Conservation (phyloP, 768 basidiomycete species). For the Boletus vinaceobasis region DNA sequence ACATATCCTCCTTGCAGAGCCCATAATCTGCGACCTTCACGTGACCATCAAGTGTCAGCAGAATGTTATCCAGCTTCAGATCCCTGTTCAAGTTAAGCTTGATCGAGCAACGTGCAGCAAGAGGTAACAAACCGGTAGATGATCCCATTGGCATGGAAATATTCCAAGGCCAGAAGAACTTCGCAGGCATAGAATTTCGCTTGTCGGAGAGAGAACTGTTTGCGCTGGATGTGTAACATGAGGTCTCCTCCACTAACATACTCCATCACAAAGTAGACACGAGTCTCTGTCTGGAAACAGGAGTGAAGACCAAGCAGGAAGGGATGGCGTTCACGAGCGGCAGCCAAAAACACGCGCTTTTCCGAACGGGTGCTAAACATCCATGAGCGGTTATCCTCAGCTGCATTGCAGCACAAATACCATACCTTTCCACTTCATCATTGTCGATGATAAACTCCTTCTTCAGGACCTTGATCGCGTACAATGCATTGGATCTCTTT, state of each 20-base stretch:
- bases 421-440: conserved; percentile 97
- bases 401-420: neutral
- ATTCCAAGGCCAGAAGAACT: conserved; percentile 92
- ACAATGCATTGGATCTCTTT: conserved; percentile 83
- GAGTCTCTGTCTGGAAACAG: conserved; percentile 99
- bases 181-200: conserved; percentile 99
- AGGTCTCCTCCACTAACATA: conserved; percentile 98
- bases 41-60: conserved; percentile 94
- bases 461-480: conserved; percentile 99
- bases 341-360: conserved; percentile 96
- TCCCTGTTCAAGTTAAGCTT: conserved; percentile 52
- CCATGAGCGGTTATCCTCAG: conserved; percentile 3
- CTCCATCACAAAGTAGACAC: conserved; percentile 99
- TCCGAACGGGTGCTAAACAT: conserved; percentile 87
- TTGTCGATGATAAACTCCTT: conserved; percentile 99
- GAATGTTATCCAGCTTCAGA: conserved; percentile 96
- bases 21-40: conserved; percentile 99
- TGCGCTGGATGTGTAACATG: conserved; percentile 98
- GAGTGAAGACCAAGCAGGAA: conserved; percentile 96
- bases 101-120: neutral
- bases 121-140: conserved; percentile 79
- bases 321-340: conserved; percentile 95
- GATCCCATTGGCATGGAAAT: conserved; percentile 98
- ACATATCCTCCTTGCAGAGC: conserved; percentile 99
- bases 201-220: conserved; percentile 97